Base-by-base conservation (phyloP, 2,329 filamentous ascomycete species). In the Penicillium sclerotiorum region DNA sequence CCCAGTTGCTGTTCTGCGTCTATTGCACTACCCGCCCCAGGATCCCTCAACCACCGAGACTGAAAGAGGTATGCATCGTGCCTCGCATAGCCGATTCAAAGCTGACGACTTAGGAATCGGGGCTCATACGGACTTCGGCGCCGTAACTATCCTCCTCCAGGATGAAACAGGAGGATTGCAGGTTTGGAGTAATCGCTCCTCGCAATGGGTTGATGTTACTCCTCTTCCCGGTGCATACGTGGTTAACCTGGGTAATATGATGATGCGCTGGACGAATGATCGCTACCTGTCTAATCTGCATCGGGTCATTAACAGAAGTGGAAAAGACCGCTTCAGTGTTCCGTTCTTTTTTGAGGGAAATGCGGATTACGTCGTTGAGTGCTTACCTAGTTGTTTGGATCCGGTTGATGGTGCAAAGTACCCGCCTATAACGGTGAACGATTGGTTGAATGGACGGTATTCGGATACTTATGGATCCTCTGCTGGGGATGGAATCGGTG, bases 61-160 rank as follows among this genome's bases (percentile, higher is more conserved):
- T 4, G 57, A 67, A 38, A 51, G 61, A 35, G 63, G 58, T 59
- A 35, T 36, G 53, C 35, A 17, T 36, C 9, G 8, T 2, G 8
- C 4, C 22, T 39, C 12, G 1, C 17, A 18, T n/a, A 4, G 4
- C 20, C 2, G 12, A 28, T 36, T 33, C 17, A 11, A 36, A n/a
- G 3, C 8, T 20, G 13, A 15, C 20, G n/a, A 15, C 3, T 1
- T 25, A 59, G 63, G 63, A 3, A 62, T 65, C 38, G 66, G 67
- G 8, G 67, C 65, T 0, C 67, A 70, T 35, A 64, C 61, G 1
- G 65, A 69, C 47, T 69, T 68, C 18, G 65, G 65, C 7, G 63
- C 58, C n/a, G 59, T 68, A 21, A 69, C 65, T 3, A 59, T 70
- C 8, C 62, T 69, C 5, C 55, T 68, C 2, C 65, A 68, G 37